Evolutionary conservation across 2,329 filamentous ascomycete species (phyloP).

Genomic region (Kalmusia sp.): DNA sequence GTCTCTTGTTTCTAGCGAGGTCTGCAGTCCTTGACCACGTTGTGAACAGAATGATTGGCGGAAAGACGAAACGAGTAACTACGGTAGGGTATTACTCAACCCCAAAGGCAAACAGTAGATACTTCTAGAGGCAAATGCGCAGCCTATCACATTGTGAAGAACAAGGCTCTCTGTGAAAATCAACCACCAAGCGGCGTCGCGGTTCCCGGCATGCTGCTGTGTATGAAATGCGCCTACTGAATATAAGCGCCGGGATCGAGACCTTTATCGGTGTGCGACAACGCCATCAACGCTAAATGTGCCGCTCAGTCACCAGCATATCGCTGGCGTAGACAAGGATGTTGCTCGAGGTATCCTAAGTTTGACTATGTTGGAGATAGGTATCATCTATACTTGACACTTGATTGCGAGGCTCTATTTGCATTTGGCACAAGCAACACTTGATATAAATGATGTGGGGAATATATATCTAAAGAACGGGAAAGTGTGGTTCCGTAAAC

Average conservation of each 20-base stretch:
- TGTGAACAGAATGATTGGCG: too few relatives aligned
- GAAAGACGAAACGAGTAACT: too few relatives aligned
- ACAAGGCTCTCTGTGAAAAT: too few relatives aligned
- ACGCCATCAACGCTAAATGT: background rate
- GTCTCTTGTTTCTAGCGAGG: too few relatives aligned
- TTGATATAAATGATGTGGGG: too few relatives aligned
- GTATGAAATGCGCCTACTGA: background rate
- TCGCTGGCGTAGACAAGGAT: background rate
- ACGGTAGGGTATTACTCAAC: too few relatives aligned
- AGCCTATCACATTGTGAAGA: too few relatives aligned
- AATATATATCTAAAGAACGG: background rate
- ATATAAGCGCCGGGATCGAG: conserved; percentile 1
- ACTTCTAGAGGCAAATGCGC: too few relatives aligned
- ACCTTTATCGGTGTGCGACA: background rate
- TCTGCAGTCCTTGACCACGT: too few relatives aligned
- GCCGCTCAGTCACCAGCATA: background rate
- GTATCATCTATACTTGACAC: background rate
- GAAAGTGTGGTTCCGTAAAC: background rate
- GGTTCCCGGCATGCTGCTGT: background rate
- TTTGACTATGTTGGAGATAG: background rate
- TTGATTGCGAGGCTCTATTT: background rate
- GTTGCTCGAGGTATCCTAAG: too few relatives aligned
- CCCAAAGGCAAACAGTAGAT: too few relatives aligned
- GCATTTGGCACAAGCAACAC: background rate
- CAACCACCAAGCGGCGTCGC: background rate